These are phyloP conservation scores for Pulveroboletus sp. DNA, from an alignment of 768 basidiomycete genomes.

Conservation along the genomic window DNA sequence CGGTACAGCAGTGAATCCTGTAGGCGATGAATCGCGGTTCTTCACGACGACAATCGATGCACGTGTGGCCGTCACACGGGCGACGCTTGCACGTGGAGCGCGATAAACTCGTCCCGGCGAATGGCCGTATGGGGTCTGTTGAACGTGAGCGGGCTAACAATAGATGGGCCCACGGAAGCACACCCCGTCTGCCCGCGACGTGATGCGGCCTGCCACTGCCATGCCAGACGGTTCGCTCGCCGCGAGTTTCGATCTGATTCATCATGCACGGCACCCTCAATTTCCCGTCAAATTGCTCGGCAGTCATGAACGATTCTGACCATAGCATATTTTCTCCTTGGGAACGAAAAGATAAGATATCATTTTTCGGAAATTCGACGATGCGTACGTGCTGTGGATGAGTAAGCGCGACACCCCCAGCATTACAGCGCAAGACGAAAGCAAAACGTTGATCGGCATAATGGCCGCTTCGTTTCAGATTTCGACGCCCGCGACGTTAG, in stretches of 20 bases:
- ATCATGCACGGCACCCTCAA: slow-evolving; percentile 2
- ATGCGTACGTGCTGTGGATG: not conserved
- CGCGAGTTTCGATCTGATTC: slow-evolving; percentile 7
- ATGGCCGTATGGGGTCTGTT: not conserved
- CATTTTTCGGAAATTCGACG: not conserved
- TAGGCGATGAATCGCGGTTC: slow-evolving; percentile 1
- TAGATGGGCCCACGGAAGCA: slow-evolving; percentile 3
- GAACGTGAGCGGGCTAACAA: slow-evolving; percentile 4
- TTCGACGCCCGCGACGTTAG: not conserved
- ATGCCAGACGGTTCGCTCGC: not conserved
- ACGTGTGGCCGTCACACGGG: slow-evolving; percentile 12
- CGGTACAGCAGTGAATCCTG: not conserved
- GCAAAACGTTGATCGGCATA: not conserved
- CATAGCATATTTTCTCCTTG: not conserved
- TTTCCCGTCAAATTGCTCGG: slow-evolving; percentile 8
- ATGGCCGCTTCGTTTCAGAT: not conserved
- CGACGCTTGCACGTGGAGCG: too few species aligned
- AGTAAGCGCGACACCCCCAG: not conserved
- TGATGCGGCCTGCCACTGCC: not conserved
- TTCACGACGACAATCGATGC: slow-evolving; percentile 7
- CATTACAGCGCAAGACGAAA: not conserved
- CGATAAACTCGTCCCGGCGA: slow-evolving; percentile 5
- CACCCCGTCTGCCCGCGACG: not conserved
- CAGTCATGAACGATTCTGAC: slow-evolving; percentile 7
- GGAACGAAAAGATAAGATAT: not conserved